Conservation (phyloP, 2,329 filamentous ascomycete genomes). For the Parafenestella ontariensis region DNA sequence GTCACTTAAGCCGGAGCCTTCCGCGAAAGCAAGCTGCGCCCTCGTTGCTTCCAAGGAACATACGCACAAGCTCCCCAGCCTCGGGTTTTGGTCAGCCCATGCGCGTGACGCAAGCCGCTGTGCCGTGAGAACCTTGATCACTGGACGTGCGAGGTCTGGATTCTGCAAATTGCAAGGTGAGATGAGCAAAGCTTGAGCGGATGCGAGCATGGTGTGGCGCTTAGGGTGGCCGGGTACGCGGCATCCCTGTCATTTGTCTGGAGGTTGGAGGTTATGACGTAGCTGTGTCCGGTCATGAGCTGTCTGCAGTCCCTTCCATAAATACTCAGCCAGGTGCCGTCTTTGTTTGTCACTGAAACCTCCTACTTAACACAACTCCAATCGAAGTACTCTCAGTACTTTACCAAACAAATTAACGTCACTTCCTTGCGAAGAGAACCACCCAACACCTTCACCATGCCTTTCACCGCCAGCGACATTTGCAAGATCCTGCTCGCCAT, state of each 20-base stretch:
- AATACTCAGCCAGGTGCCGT: constrained; percentile 28
- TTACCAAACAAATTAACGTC: constrained; percentile 2
- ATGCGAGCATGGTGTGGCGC: constrained; percentile 16
- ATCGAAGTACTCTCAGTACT: constrained; percentile 1
- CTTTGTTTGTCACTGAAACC: constrained; percentile 12
- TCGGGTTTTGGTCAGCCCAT: background rate
- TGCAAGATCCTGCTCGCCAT: constrained; percentile 88
- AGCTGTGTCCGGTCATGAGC: constrained; percentile 25
- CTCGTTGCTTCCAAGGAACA: background rate
- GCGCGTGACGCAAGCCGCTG: constrained; percentile 14
- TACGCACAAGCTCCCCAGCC: constrained; percentile 2
- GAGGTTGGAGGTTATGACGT: constrained; percentile 22
- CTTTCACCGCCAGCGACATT: constrained; percentile 73
- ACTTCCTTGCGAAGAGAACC: background rate
- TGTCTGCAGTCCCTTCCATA: constrained; percentile 27
- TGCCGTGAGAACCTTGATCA: constrained; percentile 5
- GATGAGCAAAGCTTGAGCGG: constrained; percentile 1
- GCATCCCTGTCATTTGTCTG: constrained; percentile 8
- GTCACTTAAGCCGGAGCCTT: constrained; percentile 9
- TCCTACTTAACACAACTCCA: constrained; percentile 5
- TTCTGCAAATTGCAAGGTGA: background rate
- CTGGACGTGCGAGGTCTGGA: constrained; percentile 15
- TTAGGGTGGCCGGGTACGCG: constrained; percentile 16
- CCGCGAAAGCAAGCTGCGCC: constrained; percentile 1
- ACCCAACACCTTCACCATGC: constrained; percentile 55